phyloP scores from a whole-genome alignment of 208 protist genomes.

The Acanthamoeba royreba region DNA sequence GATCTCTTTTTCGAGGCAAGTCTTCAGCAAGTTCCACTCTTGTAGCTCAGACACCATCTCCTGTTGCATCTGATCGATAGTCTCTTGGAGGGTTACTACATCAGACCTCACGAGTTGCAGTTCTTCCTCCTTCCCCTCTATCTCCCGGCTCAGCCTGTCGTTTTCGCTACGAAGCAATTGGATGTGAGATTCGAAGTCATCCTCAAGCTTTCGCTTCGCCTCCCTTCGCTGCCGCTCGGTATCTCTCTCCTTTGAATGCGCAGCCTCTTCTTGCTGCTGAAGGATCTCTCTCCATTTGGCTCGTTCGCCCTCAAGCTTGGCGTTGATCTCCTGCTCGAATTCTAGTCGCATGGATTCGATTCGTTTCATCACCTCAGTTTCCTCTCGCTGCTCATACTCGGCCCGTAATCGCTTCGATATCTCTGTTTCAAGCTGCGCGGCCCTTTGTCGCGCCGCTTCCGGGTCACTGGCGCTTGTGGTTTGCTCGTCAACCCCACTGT shows the following conservation, averaged over 20 bases:
- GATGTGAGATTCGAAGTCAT: not conserved
- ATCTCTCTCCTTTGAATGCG: not conserved
- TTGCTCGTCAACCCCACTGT: not conserved
- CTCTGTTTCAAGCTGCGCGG: not conserved
- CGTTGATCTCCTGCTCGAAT: not conserved
- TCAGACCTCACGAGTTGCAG: not conserved
- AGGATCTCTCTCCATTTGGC: not conserved
- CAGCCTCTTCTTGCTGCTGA: not conserved
- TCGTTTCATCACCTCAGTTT: not conserved
- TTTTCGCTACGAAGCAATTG: not conserved
- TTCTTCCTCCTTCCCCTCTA: not conserved
- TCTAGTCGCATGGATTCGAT: not conserved
- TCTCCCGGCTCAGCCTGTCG: not conserved
- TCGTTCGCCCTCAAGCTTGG: not conserved
- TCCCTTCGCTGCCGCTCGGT: not conserved
- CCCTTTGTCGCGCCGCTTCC: not conserved
- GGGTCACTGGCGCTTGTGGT: no score
- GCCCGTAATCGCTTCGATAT: not conserved
- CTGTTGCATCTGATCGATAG: not conserved
- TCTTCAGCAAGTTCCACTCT: not conserved
- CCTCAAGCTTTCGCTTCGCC: not conserved
- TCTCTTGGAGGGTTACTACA: not conserved
- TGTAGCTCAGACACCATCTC: not conserved
- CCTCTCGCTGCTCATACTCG: not conserved
- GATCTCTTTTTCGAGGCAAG: not conserved